These are phyloP conservation scores for Myxozyma sirexii DNA, from an alignment of 805 yeast species.

Conservation along the genomic window DNA sequence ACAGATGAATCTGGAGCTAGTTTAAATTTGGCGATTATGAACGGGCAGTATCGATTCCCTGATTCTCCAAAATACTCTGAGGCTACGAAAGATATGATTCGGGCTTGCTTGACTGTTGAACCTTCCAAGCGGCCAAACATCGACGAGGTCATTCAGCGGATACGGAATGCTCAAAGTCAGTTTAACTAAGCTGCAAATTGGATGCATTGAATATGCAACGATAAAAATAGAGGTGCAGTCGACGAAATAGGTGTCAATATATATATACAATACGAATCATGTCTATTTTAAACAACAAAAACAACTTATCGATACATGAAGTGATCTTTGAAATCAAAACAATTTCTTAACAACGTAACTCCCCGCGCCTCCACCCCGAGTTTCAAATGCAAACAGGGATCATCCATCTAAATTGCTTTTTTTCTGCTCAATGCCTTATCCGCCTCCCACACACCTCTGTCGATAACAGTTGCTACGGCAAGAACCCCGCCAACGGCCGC, in stretches of 20 bases:
- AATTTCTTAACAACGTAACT: too few relatives aligned
- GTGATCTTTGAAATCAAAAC: too few relatives aligned
- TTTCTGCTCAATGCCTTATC: constrained; percentile 72
- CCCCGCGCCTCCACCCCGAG: not conserved
- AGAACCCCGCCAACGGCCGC: constrained; percentile 92
- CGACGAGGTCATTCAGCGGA: constrained; percentile 57
- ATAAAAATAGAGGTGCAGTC: not conserved
- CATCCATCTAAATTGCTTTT: constrained; percentile 15
- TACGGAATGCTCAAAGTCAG: constrained; percentile 34
- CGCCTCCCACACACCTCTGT: constrained; percentile 86
- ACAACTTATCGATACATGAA: too few relatives aligned
- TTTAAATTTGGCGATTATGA: constrained; percentile 70
- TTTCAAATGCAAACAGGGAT: not conserved
- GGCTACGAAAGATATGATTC: constrained; percentile 58
- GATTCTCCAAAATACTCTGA: constrained; percentile 54
- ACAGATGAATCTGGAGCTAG: constrained; percentile 83
- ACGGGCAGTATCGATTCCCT: constrained; percentile 67
- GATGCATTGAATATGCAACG: not conserved
- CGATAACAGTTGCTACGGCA: constrained; percentile 88
- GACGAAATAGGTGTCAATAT: not conserved
- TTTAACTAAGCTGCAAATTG: not conserved
- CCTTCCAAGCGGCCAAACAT: constrained; percentile 64
- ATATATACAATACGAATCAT: not conserved
- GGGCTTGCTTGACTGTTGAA: constrained; percentile 63
- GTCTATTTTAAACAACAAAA: not conserved